Conservation (phyloP, 2,329 filamentous ascomycete species). For the Trichoderma koningiopsis region DNA sequence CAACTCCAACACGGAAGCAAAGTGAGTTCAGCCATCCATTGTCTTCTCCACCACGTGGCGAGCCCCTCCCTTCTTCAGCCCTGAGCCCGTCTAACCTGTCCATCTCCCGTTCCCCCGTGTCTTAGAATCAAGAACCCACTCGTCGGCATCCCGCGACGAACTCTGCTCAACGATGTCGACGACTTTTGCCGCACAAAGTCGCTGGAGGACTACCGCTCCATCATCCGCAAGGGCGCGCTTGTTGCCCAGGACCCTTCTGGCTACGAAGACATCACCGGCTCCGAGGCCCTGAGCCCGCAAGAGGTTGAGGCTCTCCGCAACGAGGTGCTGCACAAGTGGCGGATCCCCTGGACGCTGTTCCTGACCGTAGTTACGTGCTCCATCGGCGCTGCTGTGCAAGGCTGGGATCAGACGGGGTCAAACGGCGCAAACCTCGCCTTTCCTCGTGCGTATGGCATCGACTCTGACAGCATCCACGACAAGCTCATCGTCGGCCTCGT, state of each 20-base stretch:
- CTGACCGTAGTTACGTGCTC: constrained; percentile 69
- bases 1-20: constrained; percentile 50
- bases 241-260: constrained; percentile 69
- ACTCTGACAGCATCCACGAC: constrained; percentile 39
- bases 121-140: constrained; percentile 50
- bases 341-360: constrained; percentile 62
- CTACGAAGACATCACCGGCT: constrained; percentile 61
- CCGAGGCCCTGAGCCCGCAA: constrained; percentile 58
- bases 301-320: constrained; percentile 62
- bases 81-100: constrained; percentile 10
- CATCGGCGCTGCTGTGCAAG: constrained; percentile 69
- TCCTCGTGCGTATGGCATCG: constrained; percentile 53
- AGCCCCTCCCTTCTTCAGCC: constrained; percentile 10
- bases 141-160: constrained; percentile 52
- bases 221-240: constrained; percentile 70
- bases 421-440: constrained; percentile 67
- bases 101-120: constrained; percentile 6
- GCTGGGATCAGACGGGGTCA: constrained; percentile 67
- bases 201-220: constrained; percentile 57
- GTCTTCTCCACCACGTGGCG: constrained; percentile 21
- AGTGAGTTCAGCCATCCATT: constrained; percentile 38
- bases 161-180: constrained; percentile 58
- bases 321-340: constrained; percentile 69
- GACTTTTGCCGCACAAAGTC: constrained; percentile 63
- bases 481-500: constrained; percentile 65